Conservation (phyloP, 2,329 filamentous ascomycete species). For the Domatiomyces globalis region DNA sequence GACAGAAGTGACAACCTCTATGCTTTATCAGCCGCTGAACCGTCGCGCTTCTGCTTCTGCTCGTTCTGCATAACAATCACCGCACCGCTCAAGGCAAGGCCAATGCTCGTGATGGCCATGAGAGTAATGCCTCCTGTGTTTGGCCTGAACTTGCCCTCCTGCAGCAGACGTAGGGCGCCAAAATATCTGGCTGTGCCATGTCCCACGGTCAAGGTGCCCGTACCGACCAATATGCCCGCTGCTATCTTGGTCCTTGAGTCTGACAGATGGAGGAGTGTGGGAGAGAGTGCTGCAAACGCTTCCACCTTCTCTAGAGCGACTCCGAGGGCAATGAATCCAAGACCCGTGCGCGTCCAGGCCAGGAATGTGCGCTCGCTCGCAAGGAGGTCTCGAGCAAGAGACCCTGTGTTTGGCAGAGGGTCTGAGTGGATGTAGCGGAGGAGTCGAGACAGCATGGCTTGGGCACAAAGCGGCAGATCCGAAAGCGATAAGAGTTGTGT, state of each 20-base stretch:
- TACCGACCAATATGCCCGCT: conserved; percentile 30
- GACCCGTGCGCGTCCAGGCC: conserved; percentile 38
- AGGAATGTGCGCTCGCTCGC: conserved; percentile 42
- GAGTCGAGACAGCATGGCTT: conserved; percentile 3
- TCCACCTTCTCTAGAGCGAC: conserved; percentile 35
- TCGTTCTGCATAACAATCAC: conserved; percentile 8
- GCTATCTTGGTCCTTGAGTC: conserved; percentile 22
- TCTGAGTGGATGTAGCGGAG: conserved; percentile 4
- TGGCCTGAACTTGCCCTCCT: conserved; percentile 30
- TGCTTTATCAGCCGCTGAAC: neutral
- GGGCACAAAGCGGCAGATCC: neutral
- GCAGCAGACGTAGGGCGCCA: conserved; percentile 28
- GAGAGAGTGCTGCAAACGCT: conserved; percentile 11
- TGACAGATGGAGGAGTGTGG: conserved; percentile 7
- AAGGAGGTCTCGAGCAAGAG: conserved; percentile 39
- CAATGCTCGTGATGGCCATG: conserved; percentile 9
- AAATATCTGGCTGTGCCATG: conserved; percentile 38
- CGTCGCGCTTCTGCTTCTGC: neutral
- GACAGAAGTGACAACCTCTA: neutral
- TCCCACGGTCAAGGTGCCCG: conserved; percentile 33
- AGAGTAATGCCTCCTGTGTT: conserved; percentile 9
- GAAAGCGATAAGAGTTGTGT: too few species aligned
- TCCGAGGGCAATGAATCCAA: conserved; percentile 39
- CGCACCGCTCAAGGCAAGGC: conserved; percentile 7
- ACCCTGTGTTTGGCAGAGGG: conserved; percentile 32